Conservation (phyloP, 2,329 filamentous ascomycete genomes). For the Ophiobolus disseminans region DNA sequence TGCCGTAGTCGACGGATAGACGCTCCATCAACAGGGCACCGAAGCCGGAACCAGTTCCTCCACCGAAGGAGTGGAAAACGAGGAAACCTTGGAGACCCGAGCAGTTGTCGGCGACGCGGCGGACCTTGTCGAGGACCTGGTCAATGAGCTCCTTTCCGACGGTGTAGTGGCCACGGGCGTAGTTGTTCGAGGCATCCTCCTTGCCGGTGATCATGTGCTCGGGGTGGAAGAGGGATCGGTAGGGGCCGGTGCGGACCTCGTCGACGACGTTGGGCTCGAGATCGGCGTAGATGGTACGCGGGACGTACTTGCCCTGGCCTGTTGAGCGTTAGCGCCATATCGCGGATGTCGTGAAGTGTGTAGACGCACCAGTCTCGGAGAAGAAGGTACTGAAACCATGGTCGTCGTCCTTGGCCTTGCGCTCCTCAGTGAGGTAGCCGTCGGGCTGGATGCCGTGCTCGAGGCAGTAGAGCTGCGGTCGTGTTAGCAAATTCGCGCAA, state of each 20-base stretch:
- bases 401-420: constrained; percentile 90
- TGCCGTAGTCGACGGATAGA: constrained; percentile 98
- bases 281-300: constrained; percentile 99
- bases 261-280: constrained; percentile 99
- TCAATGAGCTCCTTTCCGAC: constrained; percentile 99
- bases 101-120: constrained; percentile 95
- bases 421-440: constrained; percentile 97
- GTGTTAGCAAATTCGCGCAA: constrained; percentile 41
- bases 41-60: constrained; percentile 98
- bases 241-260: constrained; percentile 96
- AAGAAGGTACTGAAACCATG: constrained; percentile 99
- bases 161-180: constrained; percentile 99
- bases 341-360: constrained; percentile 10
- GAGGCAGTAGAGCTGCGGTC: constrained; percentile 91
- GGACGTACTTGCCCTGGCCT: constrained; percentile 99
- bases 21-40: constrained; percentile 99
- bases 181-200: constrained; percentile 99
- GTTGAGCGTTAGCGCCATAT: constrained; percentile 28
- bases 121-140: constrained; percentile 95
- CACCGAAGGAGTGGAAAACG: constrained; percentile 99
- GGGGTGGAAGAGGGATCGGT: constrained; percentile 96
- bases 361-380: constrained; percentile 89
- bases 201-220: constrained; percentile 99
- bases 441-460: constrained; percentile 99
- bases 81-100: constrained; percentile 98